A percentile compares a stretch with the other conserved stretches of the same genome.
phyloP scores from a whole-genome alignment of 768 basidiomycete species.

The Phallus indusiatus region DNA sequence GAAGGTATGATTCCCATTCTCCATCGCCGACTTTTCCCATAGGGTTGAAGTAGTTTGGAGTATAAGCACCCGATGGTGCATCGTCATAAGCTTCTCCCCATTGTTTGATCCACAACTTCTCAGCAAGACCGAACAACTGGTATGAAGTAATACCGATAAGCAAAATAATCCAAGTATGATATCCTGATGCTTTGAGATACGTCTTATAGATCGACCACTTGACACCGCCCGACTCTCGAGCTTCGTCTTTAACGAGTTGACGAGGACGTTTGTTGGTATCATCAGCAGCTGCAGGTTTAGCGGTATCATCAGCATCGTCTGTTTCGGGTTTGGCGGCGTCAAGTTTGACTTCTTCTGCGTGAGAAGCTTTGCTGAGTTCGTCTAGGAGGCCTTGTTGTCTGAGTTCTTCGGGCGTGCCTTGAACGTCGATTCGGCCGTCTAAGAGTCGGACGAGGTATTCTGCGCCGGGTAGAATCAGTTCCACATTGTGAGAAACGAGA shows the following conservation, averaged over 20 bases:
- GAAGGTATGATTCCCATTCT: not conserved
- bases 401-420: constrained; percentile 29
- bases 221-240: constrained; percentile 70
- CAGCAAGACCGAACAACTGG: constrained; percentile 43
- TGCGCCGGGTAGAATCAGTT: constrained; percentile 30
- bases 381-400: constrained; percentile 25
- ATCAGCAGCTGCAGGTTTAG: constrained; percentile 15
- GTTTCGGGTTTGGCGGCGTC: constrained; percentile 21
- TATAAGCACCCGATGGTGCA: not conserved
- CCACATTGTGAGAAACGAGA: constrained; percentile 36
- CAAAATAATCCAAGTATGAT: constrained; percentile 12
- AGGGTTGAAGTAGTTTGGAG: not conserved
- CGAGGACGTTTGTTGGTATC: constrained; percentile 52
- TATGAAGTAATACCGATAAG: constrained; percentile 8
- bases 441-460: constrained; percentile 31
- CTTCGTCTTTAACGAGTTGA: constrained; percentile 74
- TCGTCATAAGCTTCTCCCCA: constrained; percentile 23
- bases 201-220: constrained; percentile 60
- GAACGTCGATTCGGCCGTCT: constrained; percentile 31
- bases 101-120: constrained; percentile 68
- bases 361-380: constrained; percentile 23
- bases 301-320: constrained; percentile 15
- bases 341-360: constrained; percentile 10
- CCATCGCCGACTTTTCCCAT: not conserved
- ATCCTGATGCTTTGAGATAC: constrained; percentile 58